Percentiles rank a stretch among this genome's conserved stretches.
Evolutionary conservation across 805 yeast genomes (phyloP).

Genomic region (Sugiyamaella smithiae): DNA sequence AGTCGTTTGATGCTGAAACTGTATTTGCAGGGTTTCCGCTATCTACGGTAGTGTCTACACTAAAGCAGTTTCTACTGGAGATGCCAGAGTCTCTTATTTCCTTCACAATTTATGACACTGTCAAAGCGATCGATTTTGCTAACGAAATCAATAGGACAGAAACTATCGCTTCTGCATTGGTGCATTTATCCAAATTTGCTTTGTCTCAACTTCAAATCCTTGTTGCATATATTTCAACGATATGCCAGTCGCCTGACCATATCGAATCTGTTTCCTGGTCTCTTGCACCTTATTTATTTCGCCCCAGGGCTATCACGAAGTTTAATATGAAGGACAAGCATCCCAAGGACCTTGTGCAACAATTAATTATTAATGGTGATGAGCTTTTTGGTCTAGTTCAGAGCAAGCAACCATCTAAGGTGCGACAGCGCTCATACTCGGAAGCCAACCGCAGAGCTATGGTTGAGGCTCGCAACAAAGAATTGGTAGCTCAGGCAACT

Average conservation of each 20-base stretch:
- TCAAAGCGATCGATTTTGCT: conserved; percentile 41
- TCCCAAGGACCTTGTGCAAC: conserved; percentile 27
- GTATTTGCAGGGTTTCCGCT: conserved; percentile 43
- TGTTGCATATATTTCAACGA: conserved; percentile 17
- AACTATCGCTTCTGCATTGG: conserved; percentile 23
- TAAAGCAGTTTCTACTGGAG: conserved; percentile 66
- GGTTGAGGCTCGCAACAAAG: conserved; percentile 26
- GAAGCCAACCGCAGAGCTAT: conserved; percentile 25
- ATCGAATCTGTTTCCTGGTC: conserved; percentile 17
- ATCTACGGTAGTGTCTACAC: conserved; percentile 54
- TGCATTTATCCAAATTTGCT: conserved; percentile 26
- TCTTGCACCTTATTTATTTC: conserved; percentile 27
- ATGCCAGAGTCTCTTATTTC: conserved; percentile 73
- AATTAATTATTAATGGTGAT: conserved; percentile 25
- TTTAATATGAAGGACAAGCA: conserved; percentile 31
- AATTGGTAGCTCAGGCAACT: conserved; percentile 17
- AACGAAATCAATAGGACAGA: conserved; percentile 6
- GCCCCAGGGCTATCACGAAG: conserved; percentile 33
- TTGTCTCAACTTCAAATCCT: conserved; percentile 22
- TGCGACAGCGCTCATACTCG: conserved; percentile 22
- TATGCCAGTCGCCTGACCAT: not conserved
- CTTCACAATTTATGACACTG: conserved; percentile 56
- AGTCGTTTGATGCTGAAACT: conserved; percentile 28
- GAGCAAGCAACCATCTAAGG: conserved; percentile 12
- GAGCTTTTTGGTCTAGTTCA: conserved; percentile 25